A percentile compares a stretch with the other conserved stretches of the same genome.
Evolutionary conservation across 2,329 filamentous ascomycete species (phyloP).

Genomic region (Diaporthe citrichinensis): DNA sequence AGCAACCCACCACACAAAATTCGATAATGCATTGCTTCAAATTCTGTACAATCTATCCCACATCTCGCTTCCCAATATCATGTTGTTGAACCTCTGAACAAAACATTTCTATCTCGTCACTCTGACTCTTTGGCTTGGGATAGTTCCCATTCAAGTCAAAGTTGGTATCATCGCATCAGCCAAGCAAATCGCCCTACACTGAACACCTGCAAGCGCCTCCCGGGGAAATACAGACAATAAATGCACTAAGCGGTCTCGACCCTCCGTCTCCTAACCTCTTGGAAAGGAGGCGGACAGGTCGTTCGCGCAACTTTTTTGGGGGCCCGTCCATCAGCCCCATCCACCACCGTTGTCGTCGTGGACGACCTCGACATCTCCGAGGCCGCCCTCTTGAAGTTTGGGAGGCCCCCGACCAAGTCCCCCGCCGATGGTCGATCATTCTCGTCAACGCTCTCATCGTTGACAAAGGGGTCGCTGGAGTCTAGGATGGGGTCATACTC

Average conservation of each 20-base stretch:
- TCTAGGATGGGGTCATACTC: slow-evolving; percentile 66
- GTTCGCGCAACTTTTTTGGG: slow-evolving; percentile 53
- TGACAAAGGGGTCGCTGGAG: slow-evolving; percentile 53
- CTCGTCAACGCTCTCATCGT: slow-evolving; percentile 52
- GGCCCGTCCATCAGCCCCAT: slow-evolving; percentile 46
- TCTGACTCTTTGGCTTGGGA: background rate
- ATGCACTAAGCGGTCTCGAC: slow-evolving; percentile 51
- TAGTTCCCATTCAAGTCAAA: background rate
- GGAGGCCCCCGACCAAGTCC: slow-evolving; percentile 58
- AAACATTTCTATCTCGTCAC: slow-evolving; percentile 13
- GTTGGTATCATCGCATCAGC: slow-evolving; percentile 31
- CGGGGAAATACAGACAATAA: background rate
- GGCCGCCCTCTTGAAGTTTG: slow-evolving; percentile 64
- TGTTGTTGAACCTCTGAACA: background rate
- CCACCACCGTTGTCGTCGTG: slow-evolving; percentile 47
- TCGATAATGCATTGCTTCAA: background rate
- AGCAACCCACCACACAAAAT: background rate
- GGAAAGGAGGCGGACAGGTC: slow-evolving; percentile 54
- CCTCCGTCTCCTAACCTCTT: slow-evolving; percentile 55
- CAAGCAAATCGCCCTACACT: background rate
- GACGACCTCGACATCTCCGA: slow-evolving; percentile 66
- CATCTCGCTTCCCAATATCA: background rate
- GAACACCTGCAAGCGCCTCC: slow-evolving; percentile 21
- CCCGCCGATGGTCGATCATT: slow-evolving; percentile 60
- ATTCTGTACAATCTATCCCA: slow-evolving; percentile 24